Evolutionary conservation across 129 eudicot species (phyloP), one percentile per base, ranked within the genome.

Genomic region (Flaveria trinervia): DNA sequence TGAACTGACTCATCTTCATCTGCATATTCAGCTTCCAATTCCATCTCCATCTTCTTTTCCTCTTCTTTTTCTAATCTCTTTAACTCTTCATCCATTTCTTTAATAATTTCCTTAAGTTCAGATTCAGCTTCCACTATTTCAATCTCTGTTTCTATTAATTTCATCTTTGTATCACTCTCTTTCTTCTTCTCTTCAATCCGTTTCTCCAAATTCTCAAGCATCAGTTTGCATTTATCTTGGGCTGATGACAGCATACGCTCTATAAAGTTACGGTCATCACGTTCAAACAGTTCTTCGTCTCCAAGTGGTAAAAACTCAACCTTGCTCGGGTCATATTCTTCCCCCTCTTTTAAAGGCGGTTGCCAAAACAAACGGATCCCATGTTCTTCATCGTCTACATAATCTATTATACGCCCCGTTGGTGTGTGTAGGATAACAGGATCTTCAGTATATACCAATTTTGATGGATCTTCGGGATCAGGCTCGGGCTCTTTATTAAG

Each of bases 381-480:
- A 41, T 93, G 80, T 81, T 93, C 88, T 79, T 93, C 92, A 68
- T 93, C 98, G 5, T 93, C 98, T 25, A 93, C 84, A 60, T 88
- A 88, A 76, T 88, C 82, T 26, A 93, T 93, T 55, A 90, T 18
- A 77, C 88, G 84, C 20, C 96, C 96, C 1, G 92, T 90, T 77
- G 94, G 96, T 13, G 95, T 93, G 82, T 93, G 98, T 36, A 93
- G 72, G 78, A 93, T 93, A 25, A 90, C 72, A 4, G 98, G 98
- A 80, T 93, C 98, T 68, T 90, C 94, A 39, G 85, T 78, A 66
- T 93, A 82, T 69, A 88, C 65, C 44, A 86, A 86, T 75, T 85
- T 80, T 9, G 92, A 79, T 67, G 97, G 98, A 66, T 93, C 89
- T 73, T 93, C 92, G 59, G 97, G 96, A 82, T 93, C 96, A 7